phyloP scores from a whole-genome alignment of 805 yeast genomes.

The Starmerella vitae region DNA sequence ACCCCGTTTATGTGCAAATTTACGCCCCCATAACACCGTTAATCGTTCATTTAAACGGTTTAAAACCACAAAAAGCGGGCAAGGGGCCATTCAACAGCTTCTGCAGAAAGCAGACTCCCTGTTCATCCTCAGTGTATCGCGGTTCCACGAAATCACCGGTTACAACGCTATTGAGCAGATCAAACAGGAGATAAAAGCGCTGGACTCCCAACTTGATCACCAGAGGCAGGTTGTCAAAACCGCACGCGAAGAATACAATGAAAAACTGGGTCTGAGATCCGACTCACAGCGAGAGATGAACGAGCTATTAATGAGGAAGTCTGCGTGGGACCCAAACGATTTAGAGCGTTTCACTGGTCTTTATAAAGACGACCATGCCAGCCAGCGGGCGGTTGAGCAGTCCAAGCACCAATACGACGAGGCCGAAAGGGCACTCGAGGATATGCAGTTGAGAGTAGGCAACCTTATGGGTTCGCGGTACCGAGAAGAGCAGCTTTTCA shows the following conservation, averaged over 20 bases:
- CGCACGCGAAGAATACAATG: constrained; percentile 30
- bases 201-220: constrained; percentile 39
- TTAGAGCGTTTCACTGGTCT: constrained; percentile 71
- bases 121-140: constrained; percentile 32
- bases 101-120: constrained; percentile 27
- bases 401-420: constrained; percentile 41
- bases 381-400: constrained; percentile 45
- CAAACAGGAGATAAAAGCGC: constrained; percentile 43
- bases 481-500: constrained; percentile 96
- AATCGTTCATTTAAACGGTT: neutral
- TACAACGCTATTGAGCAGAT: constrained; percentile 66
- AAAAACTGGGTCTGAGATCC: constrained; percentile 34
- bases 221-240: constrained; percentile 35
- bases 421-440: constrained; percentile 42
- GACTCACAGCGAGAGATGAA: constrained; percentile 72
- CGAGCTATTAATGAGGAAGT: constrained; percentile 73
- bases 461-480: constrained; percentile 74
- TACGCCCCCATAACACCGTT: neutral
- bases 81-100: neutral
- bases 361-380: constrained; percentile 66
- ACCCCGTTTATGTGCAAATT: neutral
- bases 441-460: constrained; percentile 52
- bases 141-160: constrained; percentile 85
- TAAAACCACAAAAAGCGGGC: neutral
- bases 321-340: constrained; percentile 66